These are phyloP conservation scores for Solanum peruvianum DNA, from an alignment of 257 asterid species.

Conservation along the genomic window DNA sequence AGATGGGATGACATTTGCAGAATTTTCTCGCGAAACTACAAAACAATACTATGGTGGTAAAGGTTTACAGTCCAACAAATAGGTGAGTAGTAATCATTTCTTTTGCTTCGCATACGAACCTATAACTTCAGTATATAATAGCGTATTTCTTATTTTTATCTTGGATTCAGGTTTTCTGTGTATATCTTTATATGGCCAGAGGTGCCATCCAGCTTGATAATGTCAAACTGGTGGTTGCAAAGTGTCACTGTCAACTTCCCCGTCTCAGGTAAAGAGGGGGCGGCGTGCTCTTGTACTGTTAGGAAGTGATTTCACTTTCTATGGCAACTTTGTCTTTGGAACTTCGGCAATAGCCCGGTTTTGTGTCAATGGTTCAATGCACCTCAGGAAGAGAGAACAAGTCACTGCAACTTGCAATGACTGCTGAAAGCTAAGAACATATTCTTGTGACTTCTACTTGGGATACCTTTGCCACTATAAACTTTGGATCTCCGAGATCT, in stretches of 20 bases:
- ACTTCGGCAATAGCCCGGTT: not conserved
- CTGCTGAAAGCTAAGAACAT: not conserved
- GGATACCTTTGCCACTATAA: not conserved
- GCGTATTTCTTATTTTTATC: not conserved
- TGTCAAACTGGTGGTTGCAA: not conserved
- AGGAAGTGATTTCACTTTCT: not conserved
- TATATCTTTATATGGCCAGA: not conserved
- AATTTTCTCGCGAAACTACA: constrained; percentile 72
- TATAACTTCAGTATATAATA: not conserved
- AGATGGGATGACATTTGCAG: constrained; percentile 87
- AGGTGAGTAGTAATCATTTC: constrained; percentile 12
- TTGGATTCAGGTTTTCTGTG: not conserved
- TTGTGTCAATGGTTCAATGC: not conserved
- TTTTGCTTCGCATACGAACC: not conserved
- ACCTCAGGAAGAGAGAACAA: not conserved
- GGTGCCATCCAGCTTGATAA: not conserved
- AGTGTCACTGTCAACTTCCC: not conserved
- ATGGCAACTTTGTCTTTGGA: not conserved
- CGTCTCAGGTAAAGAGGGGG: not conserved
- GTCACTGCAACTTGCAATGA: not conserved
- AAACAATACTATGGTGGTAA: constrained; percentile 70
- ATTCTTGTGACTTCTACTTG: not conserved
- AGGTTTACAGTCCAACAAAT: constrained; percentile 70
- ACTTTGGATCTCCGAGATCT: not conserved
- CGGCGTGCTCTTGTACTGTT: not conserved